phyloP scores from a whole-genome alignment of 345 rosid genomes.

The Melastoma malabathricum region DNA sequence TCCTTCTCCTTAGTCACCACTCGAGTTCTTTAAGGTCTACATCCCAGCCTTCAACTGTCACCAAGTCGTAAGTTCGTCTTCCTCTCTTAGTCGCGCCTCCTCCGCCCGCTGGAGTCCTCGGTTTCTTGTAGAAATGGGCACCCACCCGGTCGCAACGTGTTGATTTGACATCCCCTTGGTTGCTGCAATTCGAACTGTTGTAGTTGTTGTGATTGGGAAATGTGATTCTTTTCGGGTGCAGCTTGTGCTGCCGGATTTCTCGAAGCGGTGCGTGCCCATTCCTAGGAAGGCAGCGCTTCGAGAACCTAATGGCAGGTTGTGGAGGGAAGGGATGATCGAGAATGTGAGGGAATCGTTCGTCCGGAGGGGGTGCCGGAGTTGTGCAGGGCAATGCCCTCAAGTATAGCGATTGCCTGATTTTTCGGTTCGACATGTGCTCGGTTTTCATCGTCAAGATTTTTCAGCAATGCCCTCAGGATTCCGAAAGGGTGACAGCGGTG shows the following conservation, averaged over 20 bases:
- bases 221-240: background rate
- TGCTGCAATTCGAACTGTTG: background rate
- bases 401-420: conserved; percentile 8
- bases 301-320: conserved; percentile 3
- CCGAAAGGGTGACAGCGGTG: no score
- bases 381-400: background rate
- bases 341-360: conserved; percentile 1
- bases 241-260: conserved; percentile 6
- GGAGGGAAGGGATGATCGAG: conserved; percentile 3
- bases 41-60: conserved; percentile 8
- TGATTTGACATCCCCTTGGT: no score
- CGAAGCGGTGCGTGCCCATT: background rate
- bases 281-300: conserved; percentile 6
- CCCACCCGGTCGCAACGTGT: no score
- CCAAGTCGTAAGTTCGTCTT: conserved; percentile 4
- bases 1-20: background rate
- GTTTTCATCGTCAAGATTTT: conserved; percentile 6
- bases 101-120: background rate
- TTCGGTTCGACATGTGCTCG: background rate
- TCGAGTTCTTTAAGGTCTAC: conserved; percentile 11
- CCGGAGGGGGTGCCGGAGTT: conserved; percentile 9
- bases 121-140: background rate
- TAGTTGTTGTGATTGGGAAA: background rate
- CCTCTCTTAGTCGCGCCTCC: background rate
- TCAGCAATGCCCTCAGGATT: no score